Conservation (phyloP, 1,284 basidiomycete species). For the Pisolithus thermaeus region DNA sequence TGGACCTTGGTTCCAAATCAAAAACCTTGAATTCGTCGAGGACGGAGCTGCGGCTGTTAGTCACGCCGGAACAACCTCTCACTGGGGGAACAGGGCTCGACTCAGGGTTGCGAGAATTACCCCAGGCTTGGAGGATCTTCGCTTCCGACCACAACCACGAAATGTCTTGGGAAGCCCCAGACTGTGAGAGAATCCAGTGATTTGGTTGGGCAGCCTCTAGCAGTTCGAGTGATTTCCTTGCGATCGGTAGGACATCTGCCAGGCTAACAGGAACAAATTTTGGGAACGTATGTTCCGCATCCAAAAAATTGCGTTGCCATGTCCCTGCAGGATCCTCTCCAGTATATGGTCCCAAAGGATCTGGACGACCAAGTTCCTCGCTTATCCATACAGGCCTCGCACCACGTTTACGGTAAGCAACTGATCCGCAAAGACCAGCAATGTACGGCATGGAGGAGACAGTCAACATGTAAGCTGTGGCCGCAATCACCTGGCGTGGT, state of each 20-base stretch:
- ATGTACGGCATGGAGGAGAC: conserved; percentile 58
- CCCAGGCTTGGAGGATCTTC: conserved; percentile 43
- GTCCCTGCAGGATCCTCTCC: conserved; percentile 33
- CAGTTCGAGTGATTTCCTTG: conserved; percentile 60
- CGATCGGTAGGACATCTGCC: conserved; percentile 48
- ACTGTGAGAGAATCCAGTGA: conserved; percentile 43
- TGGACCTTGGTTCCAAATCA: conserved; percentile 57
- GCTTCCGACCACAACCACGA: conserved; percentile 63
- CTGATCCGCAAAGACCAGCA: conserved; percentile 43
- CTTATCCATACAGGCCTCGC: conserved; percentile 18
- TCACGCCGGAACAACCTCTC: neutral
- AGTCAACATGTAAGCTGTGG: conserved; percentile 60
- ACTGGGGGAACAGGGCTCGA: neutral
- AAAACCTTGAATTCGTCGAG: conserved; percentile 52
- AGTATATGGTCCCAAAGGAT: conserved; percentile 28
- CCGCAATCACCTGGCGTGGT: conserved; percentile 38
- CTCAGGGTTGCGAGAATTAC: neutral
- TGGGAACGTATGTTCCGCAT: conserved; percentile 42
- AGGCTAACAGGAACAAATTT: conserved; percentile 51
- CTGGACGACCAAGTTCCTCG: conserved; percentile 14
- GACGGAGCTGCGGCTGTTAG: conserved; percentile 25
- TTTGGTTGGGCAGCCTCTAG: conserved; percentile 55
- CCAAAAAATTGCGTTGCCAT: conserved; percentile 32
- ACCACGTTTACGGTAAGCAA: conserved; percentile 46
- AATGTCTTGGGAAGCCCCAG: conserved; percentile 31